phyloP scores from a whole-genome alignment of 2,329 filamentous ascomycete genomes.

The Penicillium sp. region DNA sequence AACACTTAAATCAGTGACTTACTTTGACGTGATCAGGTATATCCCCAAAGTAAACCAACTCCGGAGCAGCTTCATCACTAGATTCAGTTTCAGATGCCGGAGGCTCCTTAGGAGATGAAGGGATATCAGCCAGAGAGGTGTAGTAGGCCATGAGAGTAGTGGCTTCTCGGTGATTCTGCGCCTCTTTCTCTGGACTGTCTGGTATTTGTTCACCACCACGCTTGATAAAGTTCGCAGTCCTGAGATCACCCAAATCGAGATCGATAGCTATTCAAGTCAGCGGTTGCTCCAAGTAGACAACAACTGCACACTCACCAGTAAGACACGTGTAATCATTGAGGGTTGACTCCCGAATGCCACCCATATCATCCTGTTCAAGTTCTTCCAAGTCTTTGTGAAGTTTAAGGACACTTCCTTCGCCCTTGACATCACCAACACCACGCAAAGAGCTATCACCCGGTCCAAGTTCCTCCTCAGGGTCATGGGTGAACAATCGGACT shows the following conservation, averaged over 20 bases:
- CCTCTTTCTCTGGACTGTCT: conserved; percentile 46
- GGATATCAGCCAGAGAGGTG: conserved; percentile 50
- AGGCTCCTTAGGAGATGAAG: conserved; percentile 53
- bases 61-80: conserved; percentile 40
- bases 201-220: conserved; percentile 46
- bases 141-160: conserved; percentile 55
- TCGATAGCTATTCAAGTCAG: conserved; percentile 41
- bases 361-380: conserved; percentile 64
- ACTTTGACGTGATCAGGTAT: conserved; percentile 47
- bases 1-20: conserved; percentile 12
- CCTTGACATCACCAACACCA: conserved; percentile 63
- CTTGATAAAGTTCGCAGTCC: conserved; percentile 43
- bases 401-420: conserved; percentile 57
- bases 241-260: conserved; percentile 40
- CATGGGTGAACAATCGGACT: conserved; percentile 64
- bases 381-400: conserved; percentile 60
- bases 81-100: conserved; percentile 32
- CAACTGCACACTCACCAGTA: conserved; percentile 36
- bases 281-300: neutral
- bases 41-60: conserved; percentile 48
- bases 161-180: conserved; percentile 52
- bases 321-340: conserved; percentile 39
- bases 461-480: conserved; percentile 65
- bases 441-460: conserved; percentile 62
- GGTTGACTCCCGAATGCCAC: conserved; percentile 47